Conservation (phyloP, 306 rosid genomes). For the Coriaria nepalensis region DNA sequence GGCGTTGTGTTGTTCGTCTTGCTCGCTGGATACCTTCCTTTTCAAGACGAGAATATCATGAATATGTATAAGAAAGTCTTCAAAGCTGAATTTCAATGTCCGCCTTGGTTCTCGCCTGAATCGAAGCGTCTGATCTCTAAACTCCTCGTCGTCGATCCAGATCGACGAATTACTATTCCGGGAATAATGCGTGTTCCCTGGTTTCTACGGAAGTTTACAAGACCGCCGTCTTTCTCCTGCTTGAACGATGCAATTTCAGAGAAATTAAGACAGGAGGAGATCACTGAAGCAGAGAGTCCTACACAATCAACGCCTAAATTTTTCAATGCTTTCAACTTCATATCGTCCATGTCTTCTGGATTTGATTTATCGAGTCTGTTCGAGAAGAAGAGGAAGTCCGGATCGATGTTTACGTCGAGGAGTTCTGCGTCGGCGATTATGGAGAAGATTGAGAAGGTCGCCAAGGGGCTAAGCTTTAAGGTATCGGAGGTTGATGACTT, state of each 20-base stretch:
- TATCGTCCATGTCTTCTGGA: slow-evolving; percentile 69
- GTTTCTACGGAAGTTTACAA: slow-evolving; percentile 32
- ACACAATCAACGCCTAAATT: slow-evolving; percentile 40
- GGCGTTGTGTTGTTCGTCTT: slow-evolving; percentile 53
- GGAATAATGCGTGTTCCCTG: slow-evolving; percentile 51
- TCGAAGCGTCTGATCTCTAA: slow-evolving; percentile 39
- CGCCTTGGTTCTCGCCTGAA: slow-evolving; percentile 59
- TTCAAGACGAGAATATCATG: slow-evolving; percentile 54
- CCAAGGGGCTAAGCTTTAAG: slow-evolving; percentile 33
- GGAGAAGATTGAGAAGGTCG: slow-evolving; percentile 41
- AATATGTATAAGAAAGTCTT: slow-evolving; percentile 48
- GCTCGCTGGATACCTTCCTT: slow-evolving; percentile 71
- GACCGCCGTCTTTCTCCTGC: slow-evolving; percentile 13
- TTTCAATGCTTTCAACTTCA: slow-evolving; percentile 67
- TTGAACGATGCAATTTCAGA: slow-evolving; percentile 4
- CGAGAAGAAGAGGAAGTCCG: slow-evolving; percentile 35
- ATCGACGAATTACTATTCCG: slow-evolving; percentile 34
- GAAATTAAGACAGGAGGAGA: slow-evolving; percentile 3
- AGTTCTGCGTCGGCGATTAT: slow-evolving; percentile 35
- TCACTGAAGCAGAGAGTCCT: slow-evolving; percentile 1
- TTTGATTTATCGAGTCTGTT: slow-evolving; percentile 64
- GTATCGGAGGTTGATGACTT: slow-evolving; percentile 42
- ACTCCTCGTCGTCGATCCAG: slow-evolving; percentile 50
- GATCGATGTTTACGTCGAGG: slow-evolving; percentile 53
- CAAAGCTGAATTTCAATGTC: slow-evolving; percentile 48